Percentiles rank a stretch among this genome's conserved stretches.
phyloP scores from a whole-genome alignment of 768 basidiomycete species.

The Tricholoma sp. region DNA sequence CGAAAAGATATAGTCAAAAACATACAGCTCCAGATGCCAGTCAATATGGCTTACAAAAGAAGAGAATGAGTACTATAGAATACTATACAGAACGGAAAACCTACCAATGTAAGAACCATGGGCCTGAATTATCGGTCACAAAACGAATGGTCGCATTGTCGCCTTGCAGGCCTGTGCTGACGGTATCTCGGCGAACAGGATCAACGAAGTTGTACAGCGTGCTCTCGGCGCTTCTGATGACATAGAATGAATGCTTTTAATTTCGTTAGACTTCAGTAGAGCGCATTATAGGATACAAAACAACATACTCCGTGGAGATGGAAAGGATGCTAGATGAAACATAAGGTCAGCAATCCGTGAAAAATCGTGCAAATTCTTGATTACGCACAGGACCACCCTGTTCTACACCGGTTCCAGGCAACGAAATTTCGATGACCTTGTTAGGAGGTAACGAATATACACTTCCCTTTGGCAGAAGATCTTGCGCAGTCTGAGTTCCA shows the following conservation, averaged over 20 bases:
- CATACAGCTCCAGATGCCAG: constrained; percentile 1
- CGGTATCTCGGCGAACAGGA: constrained; percentile 25
- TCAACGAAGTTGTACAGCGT: constrained; percentile 15
- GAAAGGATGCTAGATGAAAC: constrained; percentile 18
- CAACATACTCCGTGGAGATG: constrained; percentile 23
- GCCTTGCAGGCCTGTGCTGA: constrained; percentile 20
- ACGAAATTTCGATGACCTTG: constrained; percentile 39
- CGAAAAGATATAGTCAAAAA: background rate
- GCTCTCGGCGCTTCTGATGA: constrained; percentile 27
- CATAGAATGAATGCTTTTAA: constrained; percentile 29
- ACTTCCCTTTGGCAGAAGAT: constrained; percentile 35
- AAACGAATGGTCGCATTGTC: constrained; percentile 51
- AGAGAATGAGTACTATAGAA: background rate
- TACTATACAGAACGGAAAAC: background rate
- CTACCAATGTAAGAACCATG: constrained; percentile 26
- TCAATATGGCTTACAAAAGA: background rate
- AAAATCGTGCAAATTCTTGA: constrained; percentile 15
- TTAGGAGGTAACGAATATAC: constrained; percentile 39
- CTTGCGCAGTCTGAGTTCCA: constrained; percentile 31
- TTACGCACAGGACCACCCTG: background rate
- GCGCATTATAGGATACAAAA: background rate
- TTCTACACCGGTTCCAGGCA: constrained; percentile 17
- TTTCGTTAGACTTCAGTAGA: background rate
- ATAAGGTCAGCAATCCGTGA: background rate
- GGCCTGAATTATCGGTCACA: constrained; percentile 57